Conservation (phyloP, 768 basidiomycete genomes). For the Amylocystis lapponica region DNA sequence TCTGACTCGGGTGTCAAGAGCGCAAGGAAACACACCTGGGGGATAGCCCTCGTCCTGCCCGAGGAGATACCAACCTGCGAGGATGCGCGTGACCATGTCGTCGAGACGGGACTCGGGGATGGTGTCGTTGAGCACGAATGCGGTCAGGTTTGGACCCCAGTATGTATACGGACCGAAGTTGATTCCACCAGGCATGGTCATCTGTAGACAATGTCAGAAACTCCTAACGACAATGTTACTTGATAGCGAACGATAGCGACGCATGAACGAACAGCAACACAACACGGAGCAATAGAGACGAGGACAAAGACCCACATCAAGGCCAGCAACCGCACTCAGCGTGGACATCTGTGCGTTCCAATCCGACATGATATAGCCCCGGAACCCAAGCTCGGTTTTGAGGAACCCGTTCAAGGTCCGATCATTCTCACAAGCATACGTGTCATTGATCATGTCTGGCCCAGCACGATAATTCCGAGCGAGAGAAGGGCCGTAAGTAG, state of each 20-base stretch:
- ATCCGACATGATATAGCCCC: constrained; percentile 74
- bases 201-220: no score
- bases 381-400: constrained; percentile 72
- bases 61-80: constrained; percentile 66
- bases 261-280: background rate
- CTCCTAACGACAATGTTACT: no score
- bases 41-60: constrained; percentile 66
- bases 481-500: background rate
- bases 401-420: constrained; percentile 68
- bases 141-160: constrained; percentile 64
- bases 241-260: background rate
- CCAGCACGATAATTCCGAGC: no score
- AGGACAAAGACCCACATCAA: constrained; percentile 46
- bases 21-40: constrained; percentile 8
- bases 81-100: constrained; percentile 80
- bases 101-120: constrained; percentile 61
- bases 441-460: constrained; percentile 62
- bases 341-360: constrained; percentile 66
- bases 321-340: constrained; percentile 50
- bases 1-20: background rate
- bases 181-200: constrained; percentile 69
- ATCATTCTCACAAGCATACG: constrained; percentile 72
- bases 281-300: no score
- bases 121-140: constrained; percentile 63
- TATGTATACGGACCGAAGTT: constrained; percentile 47